Conservation (phyloP, 176 grass and related monocot species). For the Triticum turgidum region DNA sequence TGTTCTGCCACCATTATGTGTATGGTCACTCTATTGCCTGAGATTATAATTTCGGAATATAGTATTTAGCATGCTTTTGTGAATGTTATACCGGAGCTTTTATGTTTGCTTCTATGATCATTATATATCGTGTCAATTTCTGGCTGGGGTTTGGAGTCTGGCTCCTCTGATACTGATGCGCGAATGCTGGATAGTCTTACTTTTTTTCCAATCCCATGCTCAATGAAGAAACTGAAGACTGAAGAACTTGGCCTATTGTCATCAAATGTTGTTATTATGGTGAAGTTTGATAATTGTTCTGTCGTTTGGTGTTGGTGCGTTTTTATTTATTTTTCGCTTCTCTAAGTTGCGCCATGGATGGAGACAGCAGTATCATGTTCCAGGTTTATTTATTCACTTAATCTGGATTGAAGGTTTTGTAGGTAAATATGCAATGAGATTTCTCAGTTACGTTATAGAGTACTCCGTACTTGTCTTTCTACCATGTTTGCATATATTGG, state of each 20-base stretch:
- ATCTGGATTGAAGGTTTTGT: not conserved
- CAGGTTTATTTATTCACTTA: not conserved
- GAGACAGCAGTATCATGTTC: not conserved
- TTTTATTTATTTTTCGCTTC: not conserved
- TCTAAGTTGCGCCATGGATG: not conserved
- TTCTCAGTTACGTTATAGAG: not conserved
- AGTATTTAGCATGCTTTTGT: not conserved
- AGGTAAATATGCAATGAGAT: not conserved
- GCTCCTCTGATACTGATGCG: not conserved
- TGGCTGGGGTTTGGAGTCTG: not conserved
- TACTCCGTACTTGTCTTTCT: not conserved
- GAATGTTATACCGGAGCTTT: not conserved
- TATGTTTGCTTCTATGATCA: not conserved
- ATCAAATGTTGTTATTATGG: not conserved
- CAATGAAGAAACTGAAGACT: not conserved
- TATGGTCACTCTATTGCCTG: not conserved
- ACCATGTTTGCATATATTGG: not conserved
- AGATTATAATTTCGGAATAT: not conserved
- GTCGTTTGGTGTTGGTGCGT: not conserved
- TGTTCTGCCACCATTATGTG: not conserved
- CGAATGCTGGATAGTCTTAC: not conserved
- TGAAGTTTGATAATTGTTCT: not conserved
- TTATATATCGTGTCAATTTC: not conserved
- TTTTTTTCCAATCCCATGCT: not conserved
- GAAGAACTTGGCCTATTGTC: not conserved